Evolutionary conservation across 176 grass and related monocot genomes (phyloP).

Genomic region (Ensete glaucum): DNA sequence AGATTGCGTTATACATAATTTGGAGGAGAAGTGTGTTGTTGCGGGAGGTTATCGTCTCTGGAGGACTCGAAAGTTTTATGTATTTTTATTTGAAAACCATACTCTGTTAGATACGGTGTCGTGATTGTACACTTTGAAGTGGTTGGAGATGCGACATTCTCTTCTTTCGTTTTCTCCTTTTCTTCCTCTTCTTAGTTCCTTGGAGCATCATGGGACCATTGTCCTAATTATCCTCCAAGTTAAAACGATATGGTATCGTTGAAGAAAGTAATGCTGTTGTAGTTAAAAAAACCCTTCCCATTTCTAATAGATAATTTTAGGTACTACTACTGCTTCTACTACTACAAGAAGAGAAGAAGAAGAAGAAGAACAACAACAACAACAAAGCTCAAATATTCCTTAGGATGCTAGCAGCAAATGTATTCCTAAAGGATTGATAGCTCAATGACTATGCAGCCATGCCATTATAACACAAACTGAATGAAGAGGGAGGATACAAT

Average conservation of each 20-base stretch:
- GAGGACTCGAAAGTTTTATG: background rate
- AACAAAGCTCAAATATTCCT: too few species aligned
- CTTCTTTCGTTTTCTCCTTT: background rate
- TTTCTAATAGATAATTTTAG: background rate
- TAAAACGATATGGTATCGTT: background rate
- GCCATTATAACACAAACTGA: too few species aligned
- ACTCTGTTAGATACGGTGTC: background rate
- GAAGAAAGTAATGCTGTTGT: background rate
- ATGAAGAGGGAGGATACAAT: too few species aligned
- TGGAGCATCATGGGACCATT: background rate
- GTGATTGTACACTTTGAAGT: background rate
- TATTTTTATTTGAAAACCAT: background rate
- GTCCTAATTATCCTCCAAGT: background rate
- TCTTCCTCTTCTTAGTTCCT: background rate
- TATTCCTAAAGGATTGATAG: too few species aligned
- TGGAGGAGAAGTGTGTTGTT: background rate
- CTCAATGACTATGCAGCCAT: too few species aligned
- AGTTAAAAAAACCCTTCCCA: background rate
- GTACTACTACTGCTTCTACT: background rate
- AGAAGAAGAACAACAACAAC: too few species aligned
- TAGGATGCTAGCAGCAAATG: too few species aligned
- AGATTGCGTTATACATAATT: background rate
- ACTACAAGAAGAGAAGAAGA: too few species aligned
- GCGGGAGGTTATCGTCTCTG: background rate
- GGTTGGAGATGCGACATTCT: background rate